phyloP scores from a whole-genome alignment of 768 basidiomycete genomes.

The Lactifluus echinatus region DNA sequence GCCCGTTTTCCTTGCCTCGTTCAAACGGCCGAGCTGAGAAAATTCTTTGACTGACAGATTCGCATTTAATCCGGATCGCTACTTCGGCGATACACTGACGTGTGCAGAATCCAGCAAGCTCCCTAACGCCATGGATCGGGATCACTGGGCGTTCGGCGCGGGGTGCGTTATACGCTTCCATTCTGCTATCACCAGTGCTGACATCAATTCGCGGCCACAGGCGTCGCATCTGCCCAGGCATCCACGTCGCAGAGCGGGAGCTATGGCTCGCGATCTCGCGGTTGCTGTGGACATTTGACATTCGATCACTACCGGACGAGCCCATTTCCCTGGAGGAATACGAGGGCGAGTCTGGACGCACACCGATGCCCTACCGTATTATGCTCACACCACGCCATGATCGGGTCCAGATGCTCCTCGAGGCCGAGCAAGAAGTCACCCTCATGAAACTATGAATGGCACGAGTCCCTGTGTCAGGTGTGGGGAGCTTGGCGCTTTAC shows the following conservation, averaged over 20 bases:
- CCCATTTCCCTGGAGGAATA: conserved; percentile 40
- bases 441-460: conserved; percentile 10
- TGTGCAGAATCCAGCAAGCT: conserved; percentile 38
- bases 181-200: neutral
- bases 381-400: conserved; percentile 23
- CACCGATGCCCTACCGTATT: conserved; percentile 36
- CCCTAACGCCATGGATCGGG: conserved; percentile 35
- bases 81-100: conserved; percentile 31
- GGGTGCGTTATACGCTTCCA: conserved; percentile 29
- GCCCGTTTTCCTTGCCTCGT: conserved; percentile 6
- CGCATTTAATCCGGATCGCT: conserved; percentile 38
- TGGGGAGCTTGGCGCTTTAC: neutral
- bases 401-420: conserved; percentile 6
- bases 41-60: conserved; percentile 12
- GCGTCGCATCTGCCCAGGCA: conserved; percentile 36
- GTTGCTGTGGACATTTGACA: conserved; percentile 41
- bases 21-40: neutral
- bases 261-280: conserved; percentile 38
- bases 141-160: conserved; percentile 44
- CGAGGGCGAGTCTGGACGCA: conserved; percentile 38
- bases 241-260: conserved; percentile 39
- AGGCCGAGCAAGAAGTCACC: conserved; percentile 12
- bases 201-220: conserved; percentile 8
- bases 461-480: neutral
- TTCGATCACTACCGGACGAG: conserved; percentile 34